Evolutionary conservation across 495 filamentous ascomycete genomes (phyloP).

Genomic region (Tetracladium setigerum): DNA sequence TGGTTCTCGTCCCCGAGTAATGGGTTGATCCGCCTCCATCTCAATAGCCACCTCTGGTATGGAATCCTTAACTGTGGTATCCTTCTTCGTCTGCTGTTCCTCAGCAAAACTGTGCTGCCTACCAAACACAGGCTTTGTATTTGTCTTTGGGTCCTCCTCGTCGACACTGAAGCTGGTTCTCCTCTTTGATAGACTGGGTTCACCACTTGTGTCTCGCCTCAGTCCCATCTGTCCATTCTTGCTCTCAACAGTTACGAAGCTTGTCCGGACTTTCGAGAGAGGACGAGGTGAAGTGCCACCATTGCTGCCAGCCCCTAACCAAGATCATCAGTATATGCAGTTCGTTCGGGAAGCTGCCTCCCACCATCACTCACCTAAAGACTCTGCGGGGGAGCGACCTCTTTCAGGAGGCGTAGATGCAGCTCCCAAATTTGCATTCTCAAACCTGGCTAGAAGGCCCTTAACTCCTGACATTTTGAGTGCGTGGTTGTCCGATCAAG

Average conservation of each 20-base stretch:
- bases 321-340: constrained; percentile 7
- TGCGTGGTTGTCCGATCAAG: neutral
- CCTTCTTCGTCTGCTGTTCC: constrained; percentile 12
- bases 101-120: neutral
- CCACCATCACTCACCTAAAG: constrained; percentile 12
- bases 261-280: constrained; percentile 72
- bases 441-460: constrained; percentile 84
- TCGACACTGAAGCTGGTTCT: constrained; percentile 22
- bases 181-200: constrained; percentile 16
- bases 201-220: constrained; percentile 17
- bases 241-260: constrained; percentile 73
- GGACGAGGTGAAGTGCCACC: constrained; percentile 43
- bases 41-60: constrained; percentile 17
- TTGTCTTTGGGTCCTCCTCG: constrained; percentile 11
- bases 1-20: neutral
- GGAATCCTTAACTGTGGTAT: constrained; percentile 8
- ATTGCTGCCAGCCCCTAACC: constrained; percentile 7
- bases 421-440: constrained; percentile 52
- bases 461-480: constrained; percentile 19
- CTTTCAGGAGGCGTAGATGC: constrained; percentile 57
- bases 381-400: constrained; percentile 20
- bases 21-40: constrained; percentile 16
- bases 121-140: neutral
- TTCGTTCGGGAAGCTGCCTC: neutral
- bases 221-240: constrained; percentile 32